Percentiles rank a stretch among this genome's conserved stretches.
Conservation (phyloP, 352 stramenopile species). For the Globisporangium mamillatum region DNA sequence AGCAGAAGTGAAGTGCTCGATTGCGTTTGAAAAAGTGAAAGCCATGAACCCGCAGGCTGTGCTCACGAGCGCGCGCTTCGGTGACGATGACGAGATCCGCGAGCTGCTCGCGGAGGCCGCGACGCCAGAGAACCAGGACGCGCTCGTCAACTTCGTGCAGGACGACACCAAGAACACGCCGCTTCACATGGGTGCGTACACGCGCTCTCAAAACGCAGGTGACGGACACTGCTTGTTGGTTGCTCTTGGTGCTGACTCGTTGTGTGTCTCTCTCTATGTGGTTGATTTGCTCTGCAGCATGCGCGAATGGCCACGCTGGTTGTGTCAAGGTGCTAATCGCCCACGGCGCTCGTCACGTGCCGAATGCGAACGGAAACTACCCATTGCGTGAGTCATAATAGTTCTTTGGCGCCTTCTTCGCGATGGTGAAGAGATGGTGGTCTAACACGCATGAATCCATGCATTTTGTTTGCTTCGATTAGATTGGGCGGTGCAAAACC, state of each 20-base stretch:
- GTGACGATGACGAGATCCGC: constrained; percentile 62
- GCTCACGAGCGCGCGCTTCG: constrained; percentile 68
- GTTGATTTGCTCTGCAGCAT: constrained; percentile 34
- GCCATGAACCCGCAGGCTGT: constrained; percentile 42
- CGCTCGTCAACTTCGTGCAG: constrained; percentile 73
- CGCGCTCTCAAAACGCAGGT: not conserved
- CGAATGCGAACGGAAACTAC: constrained; percentile 72
- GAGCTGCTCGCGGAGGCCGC: constrained; percentile 30
- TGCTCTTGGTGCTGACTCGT: not conserved
- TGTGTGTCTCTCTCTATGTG: not conserved
- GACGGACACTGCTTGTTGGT: not conserved
- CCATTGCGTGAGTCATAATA: constrained; percentile 55
- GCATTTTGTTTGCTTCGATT: too few relatives aligned
- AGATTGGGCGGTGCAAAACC: constrained; percentile 90
- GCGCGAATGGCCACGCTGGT: constrained; percentile 68
- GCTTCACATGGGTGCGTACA: constrained; percentile 73
- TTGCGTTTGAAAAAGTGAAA: not conserved
- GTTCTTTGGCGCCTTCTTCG: not conserved
- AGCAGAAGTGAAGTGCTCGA: not conserved
- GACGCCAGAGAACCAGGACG: constrained; percentile 19
- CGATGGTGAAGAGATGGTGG: not conserved
- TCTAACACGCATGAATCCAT: constrained; percentile 1
- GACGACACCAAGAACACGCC: constrained; percentile 74
- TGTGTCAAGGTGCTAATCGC: constrained; percentile 64
- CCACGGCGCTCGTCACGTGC: constrained; percentile 51